Percentiles rank a stretch among this genome's conserved stretches.
phyloP scores from a whole-genome alignment of 768 basidiomycete genomes.

The Saitozyma podzolica region DNA sequence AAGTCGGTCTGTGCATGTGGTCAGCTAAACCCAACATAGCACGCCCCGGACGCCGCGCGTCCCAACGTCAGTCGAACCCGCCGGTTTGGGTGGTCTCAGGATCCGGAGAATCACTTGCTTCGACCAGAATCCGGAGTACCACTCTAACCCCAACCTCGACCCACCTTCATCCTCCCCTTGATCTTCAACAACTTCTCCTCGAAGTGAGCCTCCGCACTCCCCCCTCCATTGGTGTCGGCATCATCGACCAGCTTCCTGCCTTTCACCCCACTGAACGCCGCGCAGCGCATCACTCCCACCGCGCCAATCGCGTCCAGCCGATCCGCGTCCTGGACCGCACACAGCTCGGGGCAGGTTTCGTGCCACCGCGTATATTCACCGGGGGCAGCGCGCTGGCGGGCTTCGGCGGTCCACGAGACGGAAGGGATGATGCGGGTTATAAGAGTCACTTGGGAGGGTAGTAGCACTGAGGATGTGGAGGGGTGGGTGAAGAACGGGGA shows the following conservation, averaged over 20 bases:
- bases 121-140: background rate
- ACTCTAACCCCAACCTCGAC: background rate
- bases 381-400: background rate
- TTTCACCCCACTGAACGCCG: conserved; percentile 56
- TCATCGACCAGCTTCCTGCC: conserved; percentile 55
- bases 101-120: background rate
- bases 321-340: conserved; percentile 80
- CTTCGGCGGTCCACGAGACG: background rate
- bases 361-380: conserved; percentile 61
- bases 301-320: conserved; percentile 76
- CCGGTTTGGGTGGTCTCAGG: too few species aligned
- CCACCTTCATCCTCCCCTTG: conserved; percentile 65
- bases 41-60: too few species aligned
- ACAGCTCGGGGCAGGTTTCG: conserved; percentile 68
- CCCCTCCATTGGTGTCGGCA: conserved; percentile 58
- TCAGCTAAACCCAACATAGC: too few species aligned
- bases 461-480: conserved; percentile 6
- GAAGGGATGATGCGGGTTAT: conserved; percentile 52
- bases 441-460: conserved; percentile 7
- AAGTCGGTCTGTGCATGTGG: conserved; percentile 58
- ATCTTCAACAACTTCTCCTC: conserved; percentile 81
- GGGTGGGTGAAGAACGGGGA: conserved; percentile 12
- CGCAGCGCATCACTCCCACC: conserved; percentile 73
- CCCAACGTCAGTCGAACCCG: too few species aligned
- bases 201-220: conserved; percentile 74